phyloP scores from a whole-genome alignment of 768 basidiomycete genomes.

The Kwoniella heveanensis region DNA sequence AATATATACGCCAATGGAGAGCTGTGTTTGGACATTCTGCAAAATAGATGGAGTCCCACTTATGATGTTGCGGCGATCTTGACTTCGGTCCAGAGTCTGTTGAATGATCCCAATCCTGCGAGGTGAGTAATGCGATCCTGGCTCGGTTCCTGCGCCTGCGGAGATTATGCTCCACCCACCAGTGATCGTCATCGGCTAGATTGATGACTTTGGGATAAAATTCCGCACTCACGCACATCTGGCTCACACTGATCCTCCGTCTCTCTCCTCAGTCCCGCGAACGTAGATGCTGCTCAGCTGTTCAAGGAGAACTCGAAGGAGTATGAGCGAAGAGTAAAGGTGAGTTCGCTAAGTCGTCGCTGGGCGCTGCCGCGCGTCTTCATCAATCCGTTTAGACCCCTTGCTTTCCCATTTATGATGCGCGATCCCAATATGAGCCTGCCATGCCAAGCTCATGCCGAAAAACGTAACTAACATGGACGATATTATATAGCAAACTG shows the following conservation, averaged over 20 bases:
- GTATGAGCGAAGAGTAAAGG: slow-evolving; percentile 87
- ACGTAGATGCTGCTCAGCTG: slow-evolving; percentile 94
- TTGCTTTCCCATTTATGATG: too few relatives aligned
- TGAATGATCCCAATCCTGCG: slow-evolving; percentile 97
- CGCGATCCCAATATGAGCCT: too few relatives aligned
- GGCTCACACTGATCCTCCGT: neutral
- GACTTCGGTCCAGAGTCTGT: slow-evolving; percentile 89
- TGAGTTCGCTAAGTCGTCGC: too few relatives aligned
- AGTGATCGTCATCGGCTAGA: too few relatives aligned
- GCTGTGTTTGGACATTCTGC: slow-evolving; percentile 95
- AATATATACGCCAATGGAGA: slow-evolving; percentile 99
- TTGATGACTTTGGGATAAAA: too few relatives aligned
- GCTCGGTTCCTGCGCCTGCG: too few relatives aligned
- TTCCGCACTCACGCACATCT: too few relatives aligned
- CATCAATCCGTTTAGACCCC: too few relatives aligned
- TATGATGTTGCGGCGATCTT: slow-evolving; percentile 99
- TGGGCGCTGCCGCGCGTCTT: too few relatives aligned
- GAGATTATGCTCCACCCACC: too few relatives aligned
- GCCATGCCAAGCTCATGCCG: too few relatives aligned
- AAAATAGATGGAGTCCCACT: slow-evolving; percentile 98
- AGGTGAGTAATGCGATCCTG: slow-evolving; percentile 55
- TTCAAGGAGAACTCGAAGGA: slow-evolving; percentile 99
- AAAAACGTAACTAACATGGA: too few relatives aligned
- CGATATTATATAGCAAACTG: slow-evolving; percentile 60
- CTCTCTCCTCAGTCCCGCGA: slow-evolving; percentile 72